A percentile compares a stretch with the other conserved stretches of the same genome.
phyloP scores from a whole-genome alignment of 2,329 filamentous ascomycete species.

The Blastomyces percursus region DNA sequence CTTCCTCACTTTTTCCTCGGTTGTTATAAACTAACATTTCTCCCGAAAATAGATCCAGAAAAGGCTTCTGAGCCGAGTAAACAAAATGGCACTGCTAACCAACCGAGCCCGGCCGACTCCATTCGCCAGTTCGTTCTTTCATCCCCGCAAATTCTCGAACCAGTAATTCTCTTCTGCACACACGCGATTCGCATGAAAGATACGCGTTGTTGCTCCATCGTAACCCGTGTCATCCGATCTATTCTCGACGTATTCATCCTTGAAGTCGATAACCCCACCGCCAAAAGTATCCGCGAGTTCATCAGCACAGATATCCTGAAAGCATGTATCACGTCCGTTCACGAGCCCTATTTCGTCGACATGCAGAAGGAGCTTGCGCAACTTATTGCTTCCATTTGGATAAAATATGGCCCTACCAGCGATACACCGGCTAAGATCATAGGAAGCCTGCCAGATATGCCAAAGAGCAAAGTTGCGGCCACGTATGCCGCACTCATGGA shows the following conservation, averaged over 20 bases:
- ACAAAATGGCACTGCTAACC: constrained; percentile 23
- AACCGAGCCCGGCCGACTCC: constrained; percentile 36
- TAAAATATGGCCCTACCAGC: constrained; percentile 60
- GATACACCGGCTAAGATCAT: constrained; percentile 63
- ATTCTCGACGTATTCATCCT: constrained; percentile 67
- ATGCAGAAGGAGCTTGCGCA: constrained; percentile 84
- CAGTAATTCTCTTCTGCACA: constrained; percentile 80
- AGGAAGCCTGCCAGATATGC: constrained; percentile 68
- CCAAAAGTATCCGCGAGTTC: constrained; percentile 69
- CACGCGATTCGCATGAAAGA: constrained; percentile 85
- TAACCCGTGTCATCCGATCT: constrained; percentile 74
- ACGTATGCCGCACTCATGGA: constrained; percentile 49
- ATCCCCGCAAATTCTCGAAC: constrained; percentile 68
- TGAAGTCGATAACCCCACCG: constrained; percentile 38
- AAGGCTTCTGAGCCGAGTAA: constrained; percentile 22
- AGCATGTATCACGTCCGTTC: constrained; percentile 77
- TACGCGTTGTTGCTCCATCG: constrained; percentile 73
- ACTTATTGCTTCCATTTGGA: constrained; percentile 75
- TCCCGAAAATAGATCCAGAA: constrained; percentile 24
- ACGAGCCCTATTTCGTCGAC: constrained; percentile 95
- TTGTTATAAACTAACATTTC: constrained; percentile 9
- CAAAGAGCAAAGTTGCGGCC: constrained; percentile 53
- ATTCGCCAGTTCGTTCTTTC: constrained; percentile 75
- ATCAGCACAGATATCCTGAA: constrained; percentile 81
- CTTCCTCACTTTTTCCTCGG: neutral